These are phyloP conservation scores for Colletotrichum lupini DNA, from an alignment of 2,329 filamentous ascomycete species.

Conservation along the genomic window DNA sequence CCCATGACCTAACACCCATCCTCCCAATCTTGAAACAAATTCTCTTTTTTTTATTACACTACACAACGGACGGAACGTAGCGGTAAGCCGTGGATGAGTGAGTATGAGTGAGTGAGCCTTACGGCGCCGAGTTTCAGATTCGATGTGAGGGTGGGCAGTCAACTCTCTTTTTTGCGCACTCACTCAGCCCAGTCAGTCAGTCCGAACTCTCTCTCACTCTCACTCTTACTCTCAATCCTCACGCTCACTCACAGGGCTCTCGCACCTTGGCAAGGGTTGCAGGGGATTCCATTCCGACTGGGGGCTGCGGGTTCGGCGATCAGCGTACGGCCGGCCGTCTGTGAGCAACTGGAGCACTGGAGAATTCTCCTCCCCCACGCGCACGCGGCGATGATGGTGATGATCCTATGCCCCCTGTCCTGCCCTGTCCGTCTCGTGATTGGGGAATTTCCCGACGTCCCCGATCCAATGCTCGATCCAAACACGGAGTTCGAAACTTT, in stretches of 20 bases:
- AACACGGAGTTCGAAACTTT: slow-evolving; percentile 3
- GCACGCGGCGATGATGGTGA: background rate
- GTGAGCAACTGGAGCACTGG: background rate
- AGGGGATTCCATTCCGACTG: background rate
- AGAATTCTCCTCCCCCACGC: background rate
- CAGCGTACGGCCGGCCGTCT: background rate
- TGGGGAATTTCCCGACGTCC: slow-evolving; percentile 3
- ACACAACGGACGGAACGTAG: background rate
- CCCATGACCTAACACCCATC: background rate
- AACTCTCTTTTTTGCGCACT: too few relatives aligned
- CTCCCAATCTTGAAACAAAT: background rate
- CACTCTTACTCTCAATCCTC: background rate
- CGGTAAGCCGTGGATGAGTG: background rate
- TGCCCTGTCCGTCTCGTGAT: background rate
- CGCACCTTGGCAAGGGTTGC: background rate
- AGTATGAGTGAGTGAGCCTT: background rate
- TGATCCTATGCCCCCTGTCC: background rate
- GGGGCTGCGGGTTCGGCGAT: background rate
- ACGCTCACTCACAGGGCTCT: background rate
- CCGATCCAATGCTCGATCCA: slow-evolving; percentile 1
- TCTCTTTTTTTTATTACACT: background rate
- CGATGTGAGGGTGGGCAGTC: background rate
- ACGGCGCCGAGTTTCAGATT: slow-evolving; percentile 5
- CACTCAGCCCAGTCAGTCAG: background rate
- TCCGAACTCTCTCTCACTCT: background rate